Conservation (phyloP, 2,329 filamentous ascomycete species). For the Biscogniauxia sp. region DNA sequence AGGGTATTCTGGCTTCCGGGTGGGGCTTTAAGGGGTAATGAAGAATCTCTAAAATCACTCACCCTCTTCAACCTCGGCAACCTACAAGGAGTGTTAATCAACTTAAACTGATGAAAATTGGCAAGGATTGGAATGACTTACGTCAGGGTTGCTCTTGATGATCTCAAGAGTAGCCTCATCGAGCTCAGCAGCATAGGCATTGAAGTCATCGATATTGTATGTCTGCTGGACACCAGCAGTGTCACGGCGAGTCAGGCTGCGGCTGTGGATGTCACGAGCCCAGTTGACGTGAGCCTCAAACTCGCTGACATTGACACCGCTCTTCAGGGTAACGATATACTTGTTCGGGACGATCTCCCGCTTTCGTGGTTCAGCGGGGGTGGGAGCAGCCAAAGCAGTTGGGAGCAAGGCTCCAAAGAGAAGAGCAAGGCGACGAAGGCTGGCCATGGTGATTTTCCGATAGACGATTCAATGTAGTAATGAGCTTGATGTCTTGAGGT, state of each 20-base stretch:
- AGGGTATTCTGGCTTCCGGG: no score
- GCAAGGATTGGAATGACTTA: constrained; percentile 15
- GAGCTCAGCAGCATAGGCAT: constrained; percentile 42
- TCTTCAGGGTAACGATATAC: constrained; percentile 32
- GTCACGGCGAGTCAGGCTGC: constrained; percentile 35
- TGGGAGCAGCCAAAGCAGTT: constrained; percentile 26
- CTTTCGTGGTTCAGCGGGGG: constrained; percentile 15
- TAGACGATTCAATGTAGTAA: background rate
- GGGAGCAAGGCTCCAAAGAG: constrained; percentile 32
- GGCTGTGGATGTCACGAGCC: constrained; percentile 35
- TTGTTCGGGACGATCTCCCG: constrained; percentile 30
- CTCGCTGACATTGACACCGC: constrained; percentile 29
- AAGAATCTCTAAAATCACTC: no score
- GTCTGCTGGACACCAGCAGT: constrained; percentile 39
- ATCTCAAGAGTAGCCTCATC: constrained; percentile 33
- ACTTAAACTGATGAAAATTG: background rate
- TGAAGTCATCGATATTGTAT: constrained; percentile 41
- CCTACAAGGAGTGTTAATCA: constrained; percentile 18
- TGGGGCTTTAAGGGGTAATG: no score
- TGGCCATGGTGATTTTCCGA: constrained; percentile 22
- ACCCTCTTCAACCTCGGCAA: constrained; percentile 29
- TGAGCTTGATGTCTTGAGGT: constrained; percentile 3
- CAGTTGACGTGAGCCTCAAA: constrained; percentile 36
- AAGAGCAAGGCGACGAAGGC: constrained; percentile 28
- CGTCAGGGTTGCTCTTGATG: constrained; percentile 35